Percentiles rank a stretch among this genome's conserved stretches.
phyloP scores from a whole-genome alignment of 2,329 filamentous ascomycete genomes.

The Didymella keratinophila region DNA sequence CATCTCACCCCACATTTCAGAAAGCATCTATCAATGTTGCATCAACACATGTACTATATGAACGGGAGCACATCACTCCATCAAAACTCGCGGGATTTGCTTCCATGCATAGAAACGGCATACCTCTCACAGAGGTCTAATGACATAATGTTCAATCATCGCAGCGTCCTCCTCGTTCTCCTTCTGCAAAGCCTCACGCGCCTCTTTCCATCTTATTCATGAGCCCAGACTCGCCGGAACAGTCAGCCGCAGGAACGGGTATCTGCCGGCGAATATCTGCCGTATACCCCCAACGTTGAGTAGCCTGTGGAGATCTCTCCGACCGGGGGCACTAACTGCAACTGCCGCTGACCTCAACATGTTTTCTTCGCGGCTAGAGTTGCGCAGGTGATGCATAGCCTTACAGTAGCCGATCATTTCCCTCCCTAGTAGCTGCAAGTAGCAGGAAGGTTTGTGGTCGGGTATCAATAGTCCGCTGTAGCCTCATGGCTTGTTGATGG shows the following conservation, averaged over 20 bases:
- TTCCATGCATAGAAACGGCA: conserved; percentile 1
- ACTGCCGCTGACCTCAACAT: conserved; percentile 14
- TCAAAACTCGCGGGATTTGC: not conserved
- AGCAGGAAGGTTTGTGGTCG: not conserved
- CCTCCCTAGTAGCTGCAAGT: not conserved
- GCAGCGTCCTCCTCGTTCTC: too few relatives aligned
- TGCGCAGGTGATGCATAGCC: not conserved
- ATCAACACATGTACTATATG: conserved; percentile 10
- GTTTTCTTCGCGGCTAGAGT: not conserved
- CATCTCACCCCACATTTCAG: not conserved
- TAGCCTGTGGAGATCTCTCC: conserved; percentile 11
- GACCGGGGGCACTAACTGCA: not conserved
- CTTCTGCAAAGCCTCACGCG: not conserved
- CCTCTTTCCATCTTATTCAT: not conserved
- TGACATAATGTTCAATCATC: conserved; percentile 11
- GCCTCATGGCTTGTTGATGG: not conserved
- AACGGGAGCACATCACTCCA: not conserved
- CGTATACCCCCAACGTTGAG: not conserved
- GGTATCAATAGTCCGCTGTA: not conserved
- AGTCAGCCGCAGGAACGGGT: not conserved
- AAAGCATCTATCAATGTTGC: conserved; percentile 1
- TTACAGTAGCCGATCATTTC: not conserved
- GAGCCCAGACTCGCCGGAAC: not conserved
- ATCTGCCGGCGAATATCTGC: not conserved
- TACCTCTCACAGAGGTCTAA: not conserved